A percentile compares a stretch with the other conserved stretches of the same genome.
phyloP scores from a whole-genome alignment of 2,329 filamentous ascomycete species.

The Fusarium longipes region DNA sequence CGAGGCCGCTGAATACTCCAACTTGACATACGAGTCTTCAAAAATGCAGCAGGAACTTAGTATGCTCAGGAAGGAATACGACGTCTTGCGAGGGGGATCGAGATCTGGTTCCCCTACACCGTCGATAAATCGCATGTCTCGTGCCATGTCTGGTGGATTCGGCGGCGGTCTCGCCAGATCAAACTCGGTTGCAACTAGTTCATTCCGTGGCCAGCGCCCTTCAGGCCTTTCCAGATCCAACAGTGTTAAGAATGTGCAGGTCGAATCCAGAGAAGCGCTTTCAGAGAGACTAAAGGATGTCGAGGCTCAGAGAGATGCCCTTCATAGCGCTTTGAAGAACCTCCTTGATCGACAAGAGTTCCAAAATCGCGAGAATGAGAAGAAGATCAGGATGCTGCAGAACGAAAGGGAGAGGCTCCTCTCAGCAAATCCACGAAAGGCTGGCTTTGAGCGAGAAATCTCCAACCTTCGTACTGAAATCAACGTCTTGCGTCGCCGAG shows the following conservation, averaged over 20 bases:
- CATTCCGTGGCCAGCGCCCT: constrained; percentile 54
- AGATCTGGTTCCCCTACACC: constrained; percentile 39
- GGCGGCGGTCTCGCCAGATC: constrained; percentile 70
- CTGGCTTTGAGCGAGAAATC: constrained; percentile 87
- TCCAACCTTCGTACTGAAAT: constrained; percentile 84
- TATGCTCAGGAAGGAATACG: constrained; percentile 74
- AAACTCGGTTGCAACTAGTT: constrained; percentile 72
- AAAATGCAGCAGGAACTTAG: constrained; percentile 90
- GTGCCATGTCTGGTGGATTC: constrained; percentile 60
- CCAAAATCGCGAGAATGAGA: constrained; percentile 85
- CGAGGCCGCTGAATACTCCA: constrained; percentile 77
- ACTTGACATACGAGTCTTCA: constrained; percentile 80
- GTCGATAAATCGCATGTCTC: constrained; percentile 45
- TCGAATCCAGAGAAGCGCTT: constrained; percentile 74
- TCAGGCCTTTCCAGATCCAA: constrained; percentile 68
- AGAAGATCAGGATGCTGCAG: constrained; percentile 81
- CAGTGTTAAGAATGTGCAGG: constrained; percentile 61
- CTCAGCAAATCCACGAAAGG: constrained; percentile 74
- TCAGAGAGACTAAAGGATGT: constrained; percentile 90
- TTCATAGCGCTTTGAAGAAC: constrained; percentile 87
- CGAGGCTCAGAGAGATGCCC: constrained; percentile 90
- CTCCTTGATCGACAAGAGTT: constrained; percentile 87
- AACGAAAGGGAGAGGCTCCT: constrained; percentile 80
- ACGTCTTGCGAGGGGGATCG: constrained; percentile 61
- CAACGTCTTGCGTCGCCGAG: constrained; percentile 82